A percentile compares a stretch with the other conserved stretches of the same genome.
Evolutionary conservation across 2,329 filamentous ascomycete species (phyloP).

Genomic region (Huntiella decipiens): DNA sequence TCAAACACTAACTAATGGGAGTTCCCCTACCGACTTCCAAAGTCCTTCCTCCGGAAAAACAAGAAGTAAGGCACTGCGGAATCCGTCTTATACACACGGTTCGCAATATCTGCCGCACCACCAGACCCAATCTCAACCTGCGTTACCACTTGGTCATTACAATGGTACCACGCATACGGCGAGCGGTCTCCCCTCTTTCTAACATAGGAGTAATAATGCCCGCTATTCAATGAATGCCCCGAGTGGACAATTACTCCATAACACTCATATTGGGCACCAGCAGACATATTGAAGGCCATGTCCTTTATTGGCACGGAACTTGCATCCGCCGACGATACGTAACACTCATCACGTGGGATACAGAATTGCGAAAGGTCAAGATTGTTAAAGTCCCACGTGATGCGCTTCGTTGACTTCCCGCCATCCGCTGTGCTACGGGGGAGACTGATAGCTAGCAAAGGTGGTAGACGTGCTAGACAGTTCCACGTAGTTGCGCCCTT

Average conservation of each 20-base stretch:
- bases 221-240: conserved; percentile 42
- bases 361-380: conserved; percentile 35
- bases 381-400: conserved; percentile 59
- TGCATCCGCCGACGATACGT: conserved; percentile 18
- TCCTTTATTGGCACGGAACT: conserved; percentile 12
- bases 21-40: not conserved
- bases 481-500: conserved; percentile 51
- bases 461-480: conserved; percentile 58
- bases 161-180: conserved; percentile 25
- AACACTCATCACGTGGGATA: conserved; percentile 20
- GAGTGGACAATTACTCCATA: conserved; percentile 70
- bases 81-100: conserved; percentile 21
- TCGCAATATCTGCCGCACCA: conserved; percentile 19
- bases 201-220: conserved; percentile 64
- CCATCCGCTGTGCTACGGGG: conserved; percentile 30
- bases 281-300: conserved; percentile 25
- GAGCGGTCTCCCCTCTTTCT: conserved; percentile 26
- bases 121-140: conserved; percentile 24
- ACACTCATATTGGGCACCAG: conserved; percentile 52
- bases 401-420: conserved; percentile 47
- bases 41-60: conserved; percentile 24
- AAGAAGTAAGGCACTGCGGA: conserved; percentile 27
- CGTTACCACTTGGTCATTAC: conserved; percentile 26
- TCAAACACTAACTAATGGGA: too few relatives aligned
- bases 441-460: conserved; percentile 60